Percentiles rank a stretch among this genome's conserved stretches.
phyloP scores from a whole-genome alignment of 1,139 yeast genomes.

The Diutina pseudorugosa region DNA sequence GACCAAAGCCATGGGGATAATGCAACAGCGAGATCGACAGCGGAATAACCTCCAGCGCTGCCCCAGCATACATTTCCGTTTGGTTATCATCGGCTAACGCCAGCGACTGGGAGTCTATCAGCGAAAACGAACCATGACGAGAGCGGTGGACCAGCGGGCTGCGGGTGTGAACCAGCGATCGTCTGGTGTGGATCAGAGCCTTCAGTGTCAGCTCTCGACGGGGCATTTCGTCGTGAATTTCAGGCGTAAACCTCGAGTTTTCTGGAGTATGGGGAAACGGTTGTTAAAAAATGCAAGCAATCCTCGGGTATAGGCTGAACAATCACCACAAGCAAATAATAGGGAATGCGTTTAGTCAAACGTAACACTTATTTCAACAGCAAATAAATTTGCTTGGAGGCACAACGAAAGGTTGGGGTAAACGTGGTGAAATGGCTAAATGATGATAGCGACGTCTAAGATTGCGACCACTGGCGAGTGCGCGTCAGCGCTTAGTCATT shows the following conservation, averaged over 20 bases:
- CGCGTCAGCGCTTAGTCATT: background rate
- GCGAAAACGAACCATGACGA: slow-evolving; percentile 29
- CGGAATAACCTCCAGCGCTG: slow-evolving; percentile 80
- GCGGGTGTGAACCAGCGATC: background rate
- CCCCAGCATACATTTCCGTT: slow-evolving; percentile 80
- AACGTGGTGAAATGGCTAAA: no score
- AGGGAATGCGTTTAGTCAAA: no score
- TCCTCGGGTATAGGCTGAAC: no score
- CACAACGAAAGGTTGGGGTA: background rate
- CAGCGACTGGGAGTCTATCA: slow-evolving; percentile 21
- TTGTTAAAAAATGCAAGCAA: no score
- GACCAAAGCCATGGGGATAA: slow-evolving; percentile 45
- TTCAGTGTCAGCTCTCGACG: background rate
- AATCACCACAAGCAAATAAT: background rate
- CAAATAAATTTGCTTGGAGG: background rate
- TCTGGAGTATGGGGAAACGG: no score
- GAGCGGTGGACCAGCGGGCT: slow-evolving; percentile 7
- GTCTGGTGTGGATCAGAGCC: background rate
- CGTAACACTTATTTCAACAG: background rate
- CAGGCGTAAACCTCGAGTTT: no score
- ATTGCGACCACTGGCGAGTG: background rate
- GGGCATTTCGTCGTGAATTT: background rate
- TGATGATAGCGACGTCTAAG: background rate
- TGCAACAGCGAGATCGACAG: slow-evolving; percentile 84
- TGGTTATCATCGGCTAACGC: slow-evolving; percentile 31